Base-by-base conservation (phyloP, 2,329 filamentous ascomycete species). In the Aspergillus hiratsukae region DNA sequence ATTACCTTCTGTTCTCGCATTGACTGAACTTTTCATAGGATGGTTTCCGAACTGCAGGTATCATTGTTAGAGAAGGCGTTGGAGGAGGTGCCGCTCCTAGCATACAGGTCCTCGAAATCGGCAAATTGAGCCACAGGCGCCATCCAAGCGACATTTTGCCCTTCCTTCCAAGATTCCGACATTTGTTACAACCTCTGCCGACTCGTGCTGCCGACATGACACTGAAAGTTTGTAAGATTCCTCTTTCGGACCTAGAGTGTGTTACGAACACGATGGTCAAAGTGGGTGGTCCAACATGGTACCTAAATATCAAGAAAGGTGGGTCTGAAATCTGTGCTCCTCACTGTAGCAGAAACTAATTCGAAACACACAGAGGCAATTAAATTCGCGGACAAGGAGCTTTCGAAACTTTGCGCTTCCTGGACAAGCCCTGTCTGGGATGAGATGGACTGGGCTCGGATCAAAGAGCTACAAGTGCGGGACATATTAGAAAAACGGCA, bases 81-180 rank as follows among this genome's bases (percentile, higher is more conserved):
- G 87, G 82, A 61, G 83, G 82, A 53, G 87, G 86, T 4, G 79
- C 83, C 21, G 80, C 83, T 50, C 89, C 90, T 1, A 87, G 81
- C 7, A 76, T 97, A 14, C 88, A 91, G 64, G 83, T 96, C 1
- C 82, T 94, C 48, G 91, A 94, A 66, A 85, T 97, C 60, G 86
- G 83, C 59, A 83, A 86, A 1, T 78, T 85, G 41, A 82, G 88
- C 55, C 82, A 86, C 55, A 83, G 85, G 55, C 84, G 91, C 40
- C 87, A 92, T 66, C 84, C 89, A 17, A 90, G 87, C n/a, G 93
- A 97, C 68, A 80, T 95, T 37, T 79, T 99, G 10, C 92, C 94
- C 0, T 97, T 92, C 68, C 75, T 96, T 2, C 83, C 88, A 4
- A 76, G 78, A 0, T 90, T 94, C 70, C 83, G 89, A 14, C 79